Evolutionary conservation across 257 asterid species (phyloP), one percentile per base, ranked within the genome.

Genomic region (Salvia miltiorrhiza): DNA sequence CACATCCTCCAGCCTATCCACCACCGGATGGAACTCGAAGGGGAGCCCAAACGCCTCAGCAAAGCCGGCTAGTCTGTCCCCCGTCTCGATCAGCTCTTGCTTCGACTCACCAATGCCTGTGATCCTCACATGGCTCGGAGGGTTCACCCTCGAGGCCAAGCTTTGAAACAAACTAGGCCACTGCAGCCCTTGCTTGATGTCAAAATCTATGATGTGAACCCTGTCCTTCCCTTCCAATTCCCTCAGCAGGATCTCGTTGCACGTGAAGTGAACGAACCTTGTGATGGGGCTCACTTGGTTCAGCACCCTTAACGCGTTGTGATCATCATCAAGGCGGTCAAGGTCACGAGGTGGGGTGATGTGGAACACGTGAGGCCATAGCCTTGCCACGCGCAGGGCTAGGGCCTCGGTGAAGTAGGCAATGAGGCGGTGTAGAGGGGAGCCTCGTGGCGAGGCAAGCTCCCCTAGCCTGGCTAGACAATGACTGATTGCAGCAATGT

Each of bases 141-240:
- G 97, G 48, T 69, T 71, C 7, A 79, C 26, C 81, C 96, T 77
- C 1, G 88, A 76, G 37, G 97, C 97, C 83, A 94, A 77, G 67
- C 97, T 94, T 73, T 94, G 98, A 41, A 94, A 85, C 72, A 94
- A 40, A 54, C 97, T 78, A 13, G 99, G 97, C 97, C 97, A 94
- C 63, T 94, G 99, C 71, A 94, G 70, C 3, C 99, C 99, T 77
- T 91, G 98, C 79, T 88, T 89, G 10, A 89, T 76, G 76, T 91
- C 99, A 24, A 94, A 89, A 76, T 94, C 99, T 17, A 94, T 94
- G 10, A 94, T 82, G 78, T 94, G 99, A 33, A 94, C 88, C 59
- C 88, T 64, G 44, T 89, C 96, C 56, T 88, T 91, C 17, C 93
- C 98, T 63, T 89, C 92, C 9, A 94, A 91, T 13, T 86, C 90